Conservation (phyloP, 768 basidiomycete species). For the Pisolithus microcarpus region DNA sequence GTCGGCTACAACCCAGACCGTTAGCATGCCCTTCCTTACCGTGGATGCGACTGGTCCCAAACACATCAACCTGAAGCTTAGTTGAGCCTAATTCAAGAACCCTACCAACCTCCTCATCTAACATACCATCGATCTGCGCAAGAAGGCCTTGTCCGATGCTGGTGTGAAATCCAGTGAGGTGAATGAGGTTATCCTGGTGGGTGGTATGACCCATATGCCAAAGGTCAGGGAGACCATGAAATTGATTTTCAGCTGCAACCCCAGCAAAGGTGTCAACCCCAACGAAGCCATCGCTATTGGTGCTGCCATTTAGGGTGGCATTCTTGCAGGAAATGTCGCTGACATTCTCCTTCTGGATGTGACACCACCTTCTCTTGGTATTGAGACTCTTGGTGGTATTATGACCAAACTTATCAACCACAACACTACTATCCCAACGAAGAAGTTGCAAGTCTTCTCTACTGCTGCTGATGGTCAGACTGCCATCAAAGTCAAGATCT, state of each 20-base stretch:
- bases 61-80: conserved; percentile 91
- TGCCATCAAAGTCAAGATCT: conserved; percentile 94
- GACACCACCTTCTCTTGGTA: conserved; percentile 96
- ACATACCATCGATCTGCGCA: conserved; percentile 91
- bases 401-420: conserved; percentile 96
- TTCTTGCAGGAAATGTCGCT: conserved; percentile 91
- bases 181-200: conserved; percentile 95
- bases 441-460: conserved; percentile 91
- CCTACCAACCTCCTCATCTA: conserved; percentile 78
- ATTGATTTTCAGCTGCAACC: conserved; percentile 87
- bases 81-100: conserved; percentile 83
- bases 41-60: conserved; percentile 91
- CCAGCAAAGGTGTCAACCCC: conserved; percentile 98
- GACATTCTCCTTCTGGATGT: conserved; percentile 95
- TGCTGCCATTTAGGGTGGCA: conserved; percentile 96
- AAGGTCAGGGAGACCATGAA: conserved; percentile 84
- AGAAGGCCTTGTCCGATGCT: conserved; percentile 92
- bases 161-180: conserved; percentile 89
- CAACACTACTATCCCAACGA: conserved; percentile 97
- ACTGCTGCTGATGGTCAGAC: conserved; percentile 88
- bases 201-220: conserved; percentile 99
- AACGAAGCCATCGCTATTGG: conserved; percentile 99
- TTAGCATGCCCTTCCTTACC: conserved; percentile 97
- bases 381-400: conserved; percentile 96
- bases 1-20: conserved; percentile 90